Percentiles rank a stretch among this genome's conserved stretches.
These are phyloP conservation scores for Neurospora intermedia DNA, from an alignment of 495 filamentous ascomycete genomes.

Conservation along the genomic window DNA sequence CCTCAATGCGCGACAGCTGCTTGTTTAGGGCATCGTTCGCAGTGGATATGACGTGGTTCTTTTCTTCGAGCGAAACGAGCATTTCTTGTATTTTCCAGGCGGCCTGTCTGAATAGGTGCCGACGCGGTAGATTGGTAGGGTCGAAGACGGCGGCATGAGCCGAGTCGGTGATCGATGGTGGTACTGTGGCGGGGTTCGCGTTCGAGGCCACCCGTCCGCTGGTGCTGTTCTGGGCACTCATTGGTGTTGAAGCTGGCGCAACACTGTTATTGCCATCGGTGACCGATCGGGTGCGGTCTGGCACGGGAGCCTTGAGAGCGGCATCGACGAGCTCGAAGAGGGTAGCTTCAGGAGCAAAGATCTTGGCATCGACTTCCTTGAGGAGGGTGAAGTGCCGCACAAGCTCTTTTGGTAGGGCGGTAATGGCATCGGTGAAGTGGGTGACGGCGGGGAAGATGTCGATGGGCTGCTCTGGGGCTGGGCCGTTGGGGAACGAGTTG, in stretches of 20 bases:
- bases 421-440: constrained; percentile 87
- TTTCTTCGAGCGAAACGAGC: constrained; percentile 82
- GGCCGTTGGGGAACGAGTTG: constrained; percentile 31
- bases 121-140: constrained; percentile 44
- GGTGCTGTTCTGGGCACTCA: constrained; percentile 35
- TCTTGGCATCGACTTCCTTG: constrained; percentile 96
- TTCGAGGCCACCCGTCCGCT: constrained; percentile 21
- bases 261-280: constrained; percentile 35
- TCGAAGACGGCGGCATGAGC: constrained; percentile 31
- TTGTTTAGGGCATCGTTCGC: constrained; percentile 82
- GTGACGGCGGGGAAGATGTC: constrained; percentile 85
- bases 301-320: constrained; percentile 49
- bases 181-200: constrained; percentile 14
- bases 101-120: constrained; percentile 53
- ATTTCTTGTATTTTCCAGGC: constrained; percentile 57
- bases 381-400: constrained; percentile 88
- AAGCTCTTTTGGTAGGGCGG: constrained; percentile 86
- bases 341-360: constrained; percentile 61
- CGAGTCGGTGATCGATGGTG: constrained; percentile 27
- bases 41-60: constrained; percentile 87
- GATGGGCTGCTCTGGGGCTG: constrained; percentile 37
- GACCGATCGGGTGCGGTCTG: constrained; percentile 26
- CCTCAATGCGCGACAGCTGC: constrained; percentile 73
- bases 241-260: constrained; percentile 28
- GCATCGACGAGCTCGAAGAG: constrained; percentile 59